These are phyloP conservation scores for Rhodosporidiobolus odoratus DNA, from an alignment of 768 basidiomycete species.

Conservation along the genomic window DNA sequence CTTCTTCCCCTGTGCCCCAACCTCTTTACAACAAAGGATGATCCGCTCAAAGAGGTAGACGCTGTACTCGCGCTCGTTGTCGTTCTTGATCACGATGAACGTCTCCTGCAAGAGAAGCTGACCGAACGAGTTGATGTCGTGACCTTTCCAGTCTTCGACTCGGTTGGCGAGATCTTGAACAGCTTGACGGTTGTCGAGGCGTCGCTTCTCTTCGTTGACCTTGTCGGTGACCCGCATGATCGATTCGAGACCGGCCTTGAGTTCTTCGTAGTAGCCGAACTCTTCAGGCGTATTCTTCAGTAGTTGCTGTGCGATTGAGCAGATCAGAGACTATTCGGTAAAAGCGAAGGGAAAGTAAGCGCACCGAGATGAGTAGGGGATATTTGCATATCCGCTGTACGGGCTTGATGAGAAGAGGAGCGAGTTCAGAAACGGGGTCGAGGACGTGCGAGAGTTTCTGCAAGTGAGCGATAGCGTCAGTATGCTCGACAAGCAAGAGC, in stretches of 20 bases:
- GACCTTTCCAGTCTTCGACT: slow-evolving; percentile 99
- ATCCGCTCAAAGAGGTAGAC: slow-evolving; percentile 99
- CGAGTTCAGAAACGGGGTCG: slow-evolving; percentile 83
- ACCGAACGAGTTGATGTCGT: slow-evolving; percentile 89
- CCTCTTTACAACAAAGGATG: slow-evolving; percentile 97
- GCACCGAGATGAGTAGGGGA: slow-evolving; percentile 74
- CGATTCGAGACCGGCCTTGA: slow-evolving; percentile 74
- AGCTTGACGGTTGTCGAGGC: slow-evolving; percentile 83
- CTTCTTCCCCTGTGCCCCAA: slow-evolving; percentile 61
- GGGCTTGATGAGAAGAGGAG: slow-evolving; percentile 96
- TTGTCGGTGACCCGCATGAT: slow-evolving; percentile 89
- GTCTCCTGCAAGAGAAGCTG: slow-evolving; percentile 89
- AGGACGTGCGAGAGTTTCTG: slow-evolving; percentile 46
- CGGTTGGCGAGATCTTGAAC: slow-evolving; percentile 76
- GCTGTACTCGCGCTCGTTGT: slow-evolving; percentile 94
- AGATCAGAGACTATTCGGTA: background rate
- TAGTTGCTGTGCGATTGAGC: slow-evolving; percentile 34
- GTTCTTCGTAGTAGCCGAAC: slow-evolving; percentile 70
- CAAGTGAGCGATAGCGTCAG: background rate
- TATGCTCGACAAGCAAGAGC: too few relatives aligned
- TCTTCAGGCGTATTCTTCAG: slow-evolving; percentile 42
- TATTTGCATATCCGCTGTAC: slow-evolving; percentile 98
- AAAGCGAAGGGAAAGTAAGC: background rate
- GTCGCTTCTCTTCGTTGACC: slow-evolving; percentile 90
- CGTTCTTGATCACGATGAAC: slow-evolving; percentile 91